Percentiles rank a stretch among this genome's conserved stretches.
Conservation (phyloP, 2,329 filamentous ascomycete species). For the Nigrograna mackinnonii region DNA sequence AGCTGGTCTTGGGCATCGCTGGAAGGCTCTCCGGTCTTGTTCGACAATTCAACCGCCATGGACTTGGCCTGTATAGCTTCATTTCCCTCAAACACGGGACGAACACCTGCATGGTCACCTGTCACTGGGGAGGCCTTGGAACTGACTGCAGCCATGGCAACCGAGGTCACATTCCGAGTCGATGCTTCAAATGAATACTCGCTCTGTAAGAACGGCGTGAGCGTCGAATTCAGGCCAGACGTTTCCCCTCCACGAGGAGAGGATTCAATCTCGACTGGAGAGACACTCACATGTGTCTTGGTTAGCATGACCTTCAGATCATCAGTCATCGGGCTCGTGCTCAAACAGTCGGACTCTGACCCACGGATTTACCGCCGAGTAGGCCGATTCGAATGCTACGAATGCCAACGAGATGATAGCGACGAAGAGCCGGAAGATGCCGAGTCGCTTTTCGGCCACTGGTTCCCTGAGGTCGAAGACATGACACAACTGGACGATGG, state of each 20-base stretch:
- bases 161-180: slow-evolving; percentile 29
- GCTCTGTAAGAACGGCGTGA: slow-evolving; percentile 29
- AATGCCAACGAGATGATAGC: slow-evolving; percentile 27
- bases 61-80: slow-evolving; percentile 35
- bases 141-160: slow-evolving; percentile 37
- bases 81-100: slow-evolving; percentile 19
- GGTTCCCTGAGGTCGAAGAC: slow-evolving; percentile 40
- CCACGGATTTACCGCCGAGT: slow-evolving; percentile 31
- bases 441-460: slow-evolving; percentile 36
- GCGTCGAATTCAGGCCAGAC: slow-evolving; percentile 37
- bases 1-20: slow-evolving; percentile 42
- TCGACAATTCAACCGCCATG: slow-evolving; percentile 40
- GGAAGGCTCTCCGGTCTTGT: slow-evolving; percentile 38
- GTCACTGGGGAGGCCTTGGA: slow-evolving; percentile 29
- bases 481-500: slow-evolving; percentile 38
- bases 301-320: slow-evolving; percentile 41
- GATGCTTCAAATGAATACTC: slow-evolving; percentile 20
- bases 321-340: slow-evolving; percentile 36
- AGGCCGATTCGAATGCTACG: slow-evolving; percentile 40
- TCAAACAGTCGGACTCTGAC: slow-evolving; percentile 24
- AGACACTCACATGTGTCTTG: slow-evolving; percentile 34
- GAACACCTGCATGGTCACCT: slow-evolving; percentile 30
- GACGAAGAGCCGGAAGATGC: slow-evolving; percentile 38
- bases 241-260: slow-evolving; percentile 27
- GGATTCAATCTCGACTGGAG: slow-evolving; percentile 28